Conservation (phyloP, 1,284 basidiomycete genomes). For the Coriolopsis trogii region DNA sequence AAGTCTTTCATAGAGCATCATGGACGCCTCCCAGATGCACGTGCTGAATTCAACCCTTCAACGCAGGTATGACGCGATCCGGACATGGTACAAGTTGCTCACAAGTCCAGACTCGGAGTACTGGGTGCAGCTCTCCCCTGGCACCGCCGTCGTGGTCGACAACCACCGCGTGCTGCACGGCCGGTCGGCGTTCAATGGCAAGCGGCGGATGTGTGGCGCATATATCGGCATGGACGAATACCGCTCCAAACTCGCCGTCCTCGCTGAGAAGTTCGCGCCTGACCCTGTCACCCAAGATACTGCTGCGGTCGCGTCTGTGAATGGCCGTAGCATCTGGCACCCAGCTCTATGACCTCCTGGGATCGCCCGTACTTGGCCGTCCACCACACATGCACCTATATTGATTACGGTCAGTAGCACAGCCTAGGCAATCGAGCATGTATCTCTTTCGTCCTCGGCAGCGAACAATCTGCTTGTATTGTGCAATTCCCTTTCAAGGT, state of each 20-base stretch:
- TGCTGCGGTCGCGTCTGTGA: conserved; percentile 18
- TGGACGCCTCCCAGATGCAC: no score
- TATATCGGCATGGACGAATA: conserved; percentile 94
- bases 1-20: conserved; percentile 24
- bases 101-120: conserved; percentile 86
- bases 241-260: conserved; percentile 72
- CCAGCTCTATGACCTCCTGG: conserved; percentile 33
- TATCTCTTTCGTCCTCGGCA: no score
- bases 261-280: conserved; percentile 58
- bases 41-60: no score
- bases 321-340: conserved; percentile 41
- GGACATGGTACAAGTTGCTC: conserved; percentile 77
- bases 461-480: no score
- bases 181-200: conserved; percentile 86
- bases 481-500: no score
- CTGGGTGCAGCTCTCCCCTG: conserved; percentile 88
- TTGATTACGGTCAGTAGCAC: no score
- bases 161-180: conserved; percentile 97
- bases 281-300: conserved; percentile 28
- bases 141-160: conserved; percentile 87
- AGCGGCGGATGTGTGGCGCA: conserved; percentile 92
- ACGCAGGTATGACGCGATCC: conserved; percentile 84
- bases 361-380: no score
- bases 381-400: no score
- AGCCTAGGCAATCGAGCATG: no score